These are phyloP conservation scores for Schizochytrium sp. DNA, from an alignment of 108 stramenopile species.

Conservation along the genomic window DNA sequence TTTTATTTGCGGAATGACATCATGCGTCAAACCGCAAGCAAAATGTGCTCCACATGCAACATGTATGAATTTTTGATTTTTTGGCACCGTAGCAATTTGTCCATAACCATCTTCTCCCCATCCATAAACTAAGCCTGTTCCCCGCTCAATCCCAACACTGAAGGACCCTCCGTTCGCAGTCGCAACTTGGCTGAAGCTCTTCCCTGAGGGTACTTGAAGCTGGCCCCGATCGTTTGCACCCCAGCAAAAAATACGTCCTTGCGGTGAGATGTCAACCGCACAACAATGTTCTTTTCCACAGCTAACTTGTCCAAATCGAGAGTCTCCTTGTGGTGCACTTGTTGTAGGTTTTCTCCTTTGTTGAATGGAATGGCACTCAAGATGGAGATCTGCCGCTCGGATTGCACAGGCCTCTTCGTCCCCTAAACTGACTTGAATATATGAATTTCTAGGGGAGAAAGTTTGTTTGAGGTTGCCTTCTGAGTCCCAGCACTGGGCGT, in stretches of 20 bases:
- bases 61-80: not conserved
- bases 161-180: not conserved
- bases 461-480: not conserved
- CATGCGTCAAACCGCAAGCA: not conserved
- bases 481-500: not conserved
- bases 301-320: not conserved
- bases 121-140: not conserved
- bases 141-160: not conserved
- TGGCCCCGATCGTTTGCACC: not conserved
- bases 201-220: not conserved
- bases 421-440: not conserved
- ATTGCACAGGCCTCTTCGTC: not conserved
- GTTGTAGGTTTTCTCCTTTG: not conserved
- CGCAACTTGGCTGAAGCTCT: not conserved
- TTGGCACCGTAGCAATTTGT: not conserved
- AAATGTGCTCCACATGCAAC: not conserved
- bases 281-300: constrained; percentile 11
- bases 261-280: not conserved
- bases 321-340: not conserved
- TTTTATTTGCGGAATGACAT: not conserved
- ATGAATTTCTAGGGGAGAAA: not conserved
- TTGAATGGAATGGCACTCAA: not conserved
- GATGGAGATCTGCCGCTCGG: not conserved
- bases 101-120: constrained; percentile 29
- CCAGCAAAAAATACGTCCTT: not conserved